Evolutionary conservation across 208 protist genomes (phyloP), one percentile per base, ranked within the genome.

Genomic region (Trypanosoma scelopori): DNA sequence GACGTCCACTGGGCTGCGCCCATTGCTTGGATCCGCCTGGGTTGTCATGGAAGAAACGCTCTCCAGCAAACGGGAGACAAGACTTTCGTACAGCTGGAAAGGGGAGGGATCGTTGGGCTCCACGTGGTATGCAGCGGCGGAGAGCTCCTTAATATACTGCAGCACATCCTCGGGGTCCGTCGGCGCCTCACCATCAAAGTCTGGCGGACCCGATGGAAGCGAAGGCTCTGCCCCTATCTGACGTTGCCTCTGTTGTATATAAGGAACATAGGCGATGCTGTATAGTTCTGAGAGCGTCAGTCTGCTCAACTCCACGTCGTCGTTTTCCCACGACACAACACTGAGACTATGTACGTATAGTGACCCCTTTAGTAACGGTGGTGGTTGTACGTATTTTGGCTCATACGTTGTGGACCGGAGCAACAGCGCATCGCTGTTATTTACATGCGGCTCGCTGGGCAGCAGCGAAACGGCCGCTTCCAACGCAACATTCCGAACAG

Each of bases 161-260:
- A 79, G 70, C 1, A 93, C 79, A 23, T 69, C 51, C 56, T 95
- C 79, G 5, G 76, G 73, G 55, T 87, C 81, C 15, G 82, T 88
- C 27, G 83, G 69, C 0, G 67, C 50, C 68, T 88, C 79, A 25
- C 83, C 79, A 48, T 93, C 87, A 77, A 92, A 92, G 50, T 93
- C 87, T 0, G 87, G 90, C 42, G 85, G 87, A 0, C 78, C 61
- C 15, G 85, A 75, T 3, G 76, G 78, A 55, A 91, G 62, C 1
- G 71, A 15, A 28, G 81, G 78, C 27, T 48, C 43, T 2, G 61
- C 3, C 28, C 58, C 63, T 3, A 13, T 16, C 65, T 55, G 71
- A 43, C 41, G 52, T 56, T 83, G 76, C 56, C 81, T 69, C 45
- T 56, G 51, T 13, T 74, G 51, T 42, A 84, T 55, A 73, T 81